A percentile compares a stretch with the other conserved stretches of the same genome.
phyloP scores from a whole-genome alignment of 2,329 filamentous ascomycete species.

The Ambrosiella xylebori region DNA sequence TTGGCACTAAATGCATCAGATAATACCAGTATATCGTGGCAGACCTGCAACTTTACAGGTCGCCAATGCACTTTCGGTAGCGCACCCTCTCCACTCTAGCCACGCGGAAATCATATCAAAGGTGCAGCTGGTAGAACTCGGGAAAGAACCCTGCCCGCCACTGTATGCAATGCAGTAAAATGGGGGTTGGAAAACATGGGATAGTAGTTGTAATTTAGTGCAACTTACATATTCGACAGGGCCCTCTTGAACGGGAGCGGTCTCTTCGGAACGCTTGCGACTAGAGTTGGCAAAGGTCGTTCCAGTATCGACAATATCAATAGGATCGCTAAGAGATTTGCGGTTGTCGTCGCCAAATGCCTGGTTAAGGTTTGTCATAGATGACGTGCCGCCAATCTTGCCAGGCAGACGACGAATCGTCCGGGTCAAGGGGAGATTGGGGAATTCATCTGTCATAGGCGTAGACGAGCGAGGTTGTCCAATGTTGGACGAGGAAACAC shows the following conservation, averaged over 20 bases:
- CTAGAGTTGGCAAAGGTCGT: slow-evolving; percentile 51
- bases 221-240: slow-evolving; percentile 8
- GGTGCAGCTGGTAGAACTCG: background rate
- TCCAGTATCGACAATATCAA: background rate
- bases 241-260: background rate
- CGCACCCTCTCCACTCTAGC: background rate
- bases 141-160: background rate
- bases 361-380: background rate
- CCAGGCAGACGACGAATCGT: background rate
- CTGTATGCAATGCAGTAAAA: background rate
- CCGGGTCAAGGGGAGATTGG: background rate
- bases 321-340: background rate
- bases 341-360: background rate
- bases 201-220: background rate
- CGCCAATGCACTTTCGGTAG: background rate
- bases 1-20: background rate
- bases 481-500: slow-evolving; percentile 33
- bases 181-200: background rate
- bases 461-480: slow-evolving; percentile 27
- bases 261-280: slow-evolving; percentile 59
- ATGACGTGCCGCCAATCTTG: background rate
- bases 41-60: background rate
- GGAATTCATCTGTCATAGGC: background rate
- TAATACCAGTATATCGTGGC: background rate
- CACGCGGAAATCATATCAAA: background rate